Percentiles rank a stretch among this genome's conserved stretches.
Conservation (phyloP, 1,139 yeast genomes). For the Debaryomyces subglobosus region DNA sequence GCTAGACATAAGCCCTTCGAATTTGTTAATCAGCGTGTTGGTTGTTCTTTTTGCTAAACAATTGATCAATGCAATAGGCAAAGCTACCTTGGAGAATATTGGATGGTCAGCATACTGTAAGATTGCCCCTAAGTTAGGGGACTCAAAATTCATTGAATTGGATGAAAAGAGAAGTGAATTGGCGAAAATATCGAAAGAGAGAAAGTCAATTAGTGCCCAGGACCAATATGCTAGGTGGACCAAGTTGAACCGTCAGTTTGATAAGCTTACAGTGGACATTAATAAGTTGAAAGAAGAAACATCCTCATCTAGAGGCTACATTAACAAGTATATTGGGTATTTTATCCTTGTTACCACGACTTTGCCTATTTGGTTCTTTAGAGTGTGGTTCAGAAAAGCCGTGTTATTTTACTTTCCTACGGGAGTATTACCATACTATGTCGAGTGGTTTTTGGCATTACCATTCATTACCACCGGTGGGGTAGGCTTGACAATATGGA, state of each 20-base stretch:
- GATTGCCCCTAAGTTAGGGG: constrained; percentile 36
- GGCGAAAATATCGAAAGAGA: constrained; percentile 49
- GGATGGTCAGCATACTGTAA: constrained; percentile 46
- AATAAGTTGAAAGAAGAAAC: constrained; percentile 43
- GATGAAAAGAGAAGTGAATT: constrained; percentile 49
- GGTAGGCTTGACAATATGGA: constrained; percentile 56
- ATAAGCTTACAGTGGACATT: constrained; percentile 58
- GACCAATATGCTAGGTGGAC: constrained; percentile 98
- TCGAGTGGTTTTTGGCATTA: constrained; percentile 61
- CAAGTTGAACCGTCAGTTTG: constrained; percentile 74
- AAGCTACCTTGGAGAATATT: constrained; percentile 32
- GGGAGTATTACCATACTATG: constrained; percentile 56
- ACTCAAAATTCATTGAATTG: constrained; percentile 35
- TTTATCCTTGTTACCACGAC: constrained; percentile 35
- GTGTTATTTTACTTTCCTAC: constrained; percentile 65
- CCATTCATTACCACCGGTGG: constrained; percentile 63
- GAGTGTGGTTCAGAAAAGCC: constrained; percentile 58
- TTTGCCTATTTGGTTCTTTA: constrained; percentile 52
- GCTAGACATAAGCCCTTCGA: constrained; percentile 36
- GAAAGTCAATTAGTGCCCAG: constrained; percentile 76
- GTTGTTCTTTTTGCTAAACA: constrained; percentile 36
- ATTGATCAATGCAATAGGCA: constrained; percentile 36
- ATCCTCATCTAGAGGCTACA: constrained; percentile 36
- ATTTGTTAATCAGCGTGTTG: constrained; percentile 31
- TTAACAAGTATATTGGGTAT: constrained; percentile 35